These are phyloP conservation scores for Aspergillus leporis DNA, from an alignment of 495 filamentous ascomycete genomes.

Conservation along the genomic window DNA sequence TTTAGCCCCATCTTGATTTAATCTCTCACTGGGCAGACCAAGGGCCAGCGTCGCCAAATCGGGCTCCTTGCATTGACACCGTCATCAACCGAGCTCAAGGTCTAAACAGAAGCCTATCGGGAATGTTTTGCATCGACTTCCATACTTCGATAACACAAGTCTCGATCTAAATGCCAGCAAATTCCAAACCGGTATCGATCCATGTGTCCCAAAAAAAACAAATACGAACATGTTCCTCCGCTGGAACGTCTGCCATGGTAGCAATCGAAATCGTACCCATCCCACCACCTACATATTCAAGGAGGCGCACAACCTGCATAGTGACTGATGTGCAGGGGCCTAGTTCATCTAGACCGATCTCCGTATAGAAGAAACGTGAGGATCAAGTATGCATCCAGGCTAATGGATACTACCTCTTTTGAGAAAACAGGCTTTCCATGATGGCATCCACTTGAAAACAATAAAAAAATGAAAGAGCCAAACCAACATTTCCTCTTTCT, in stretches of 20 bases:
- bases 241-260: no score
- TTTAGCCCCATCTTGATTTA: no score
- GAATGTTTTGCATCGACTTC: no score
- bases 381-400: neutral
- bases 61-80: constrained; percentile 4
- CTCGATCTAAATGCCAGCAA: no score
- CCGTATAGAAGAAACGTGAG: neutral
- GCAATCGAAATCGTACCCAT: neutral
- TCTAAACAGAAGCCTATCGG: no score
- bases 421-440: neutral
- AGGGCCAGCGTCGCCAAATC: neutral
- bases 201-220: no score
- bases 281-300: neutral
- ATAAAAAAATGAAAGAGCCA: no score
- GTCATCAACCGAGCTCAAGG: no score
- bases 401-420: constrained; percentile 3
- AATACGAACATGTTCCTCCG: no score
- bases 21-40: neutral
- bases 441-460: neutral
- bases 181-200: no score
- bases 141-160: no score
- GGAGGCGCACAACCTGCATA: neutral
- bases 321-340: neutral
- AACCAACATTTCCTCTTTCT: no score
- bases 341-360: neutral